These are phyloP conservation scores for Xylaria multiplex DNA, from an alignment of 2,329 filamentous ascomycete genomes.

Conservation along the genomic window DNA sequence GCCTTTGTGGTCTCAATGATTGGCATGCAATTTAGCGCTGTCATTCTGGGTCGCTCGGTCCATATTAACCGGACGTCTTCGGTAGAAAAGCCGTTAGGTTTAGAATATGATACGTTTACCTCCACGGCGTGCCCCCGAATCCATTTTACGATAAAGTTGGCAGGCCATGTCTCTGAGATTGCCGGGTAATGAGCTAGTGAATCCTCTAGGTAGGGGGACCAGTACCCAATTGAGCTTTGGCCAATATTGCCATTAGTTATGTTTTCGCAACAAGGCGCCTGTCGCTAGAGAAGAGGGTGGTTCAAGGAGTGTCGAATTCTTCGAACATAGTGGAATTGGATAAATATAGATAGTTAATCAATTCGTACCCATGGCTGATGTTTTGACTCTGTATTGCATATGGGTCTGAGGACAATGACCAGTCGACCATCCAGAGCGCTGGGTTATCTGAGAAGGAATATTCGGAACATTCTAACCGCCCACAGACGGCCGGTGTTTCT, in stretches of 20 bases:
- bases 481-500: conserved; percentile 14
- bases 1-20: conserved; percentile 10
- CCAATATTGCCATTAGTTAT: not conserved
- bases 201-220: conserved; percentile 10
- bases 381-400: not conserved
- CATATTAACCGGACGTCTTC: conserved; percentile 6
- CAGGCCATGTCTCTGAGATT: conserved; percentile 10
- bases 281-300: conserved; percentile 9
- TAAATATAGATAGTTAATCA: not conserved
- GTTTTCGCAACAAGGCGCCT: conserved; percentile 19
- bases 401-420: not conserved
- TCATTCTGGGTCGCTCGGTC: conserved; percentile 2
- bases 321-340: not conserved
- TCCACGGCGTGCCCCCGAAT: conserved; percentile 9
- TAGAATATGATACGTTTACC: not conserved
- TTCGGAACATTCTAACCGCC: conserved; percentile 12
- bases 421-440: not conserved
- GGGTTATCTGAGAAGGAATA: conserved; percentile 1
- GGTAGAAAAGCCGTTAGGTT: not conserved
- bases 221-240: conserved; percentile 18
- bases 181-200: not conserved
- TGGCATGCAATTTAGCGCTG: conserved; percentile 13
- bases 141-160: conserved; percentile 20
- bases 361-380: conserved; percentile 5
- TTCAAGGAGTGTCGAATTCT: not conserved